Base-by-base conservation (phyloP, 495 filamentous ascomycete species). In the Aspergillus sclerotiicarbonarius region DNA sequence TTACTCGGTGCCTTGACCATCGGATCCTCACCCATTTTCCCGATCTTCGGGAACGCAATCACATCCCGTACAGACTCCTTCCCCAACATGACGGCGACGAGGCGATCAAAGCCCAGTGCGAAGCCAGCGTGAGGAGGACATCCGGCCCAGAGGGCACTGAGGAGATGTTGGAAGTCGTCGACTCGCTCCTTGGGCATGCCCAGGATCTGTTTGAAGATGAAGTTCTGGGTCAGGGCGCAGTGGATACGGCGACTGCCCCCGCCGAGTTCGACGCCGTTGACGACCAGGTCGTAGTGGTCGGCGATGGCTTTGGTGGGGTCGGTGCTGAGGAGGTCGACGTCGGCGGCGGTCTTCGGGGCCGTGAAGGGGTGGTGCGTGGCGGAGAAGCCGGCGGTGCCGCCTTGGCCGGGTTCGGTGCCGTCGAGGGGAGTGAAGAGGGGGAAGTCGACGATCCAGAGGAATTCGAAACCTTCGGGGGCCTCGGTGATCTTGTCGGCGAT, bases 121-220 rank as follows among this genome's bases (percentile, higher is more conserved):
- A 98, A 84, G 0, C 94, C 94, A 0, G 94, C 93, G 72, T 98
- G 94, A 0, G 94, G 94, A n/a, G 94, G 95, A 82, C 94, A 98
- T 5, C 94, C 94, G 0, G 91, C 86, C 7, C 84, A 71, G 8
- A 98, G 81, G 0, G 90, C 91, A 52, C 90, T 81, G 8, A 98
- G 78, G 3, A 98, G 79, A 70, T 97, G 94, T 4, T 80, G 78
- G 67, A 98, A 98, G 45, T 95, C 86, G 2, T 75, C 72, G 8
- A 97, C 64, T 15, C 89, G 83, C 54, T 84, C 79, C 4, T 68
- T 61, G 13, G 71, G 72, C 73, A 86, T 79, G 65, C 87, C 84
- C 25, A 98, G 80, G n/a, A 98, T 82, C 50, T 95, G 82, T 30
- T 86, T 80, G 72, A 98, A 82, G 59, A 98, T 74, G 62, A 89